Conservation (phyloP, 2,329 filamentous ascomycete species). For the Pseudofabraea citricarpa region DNA sequence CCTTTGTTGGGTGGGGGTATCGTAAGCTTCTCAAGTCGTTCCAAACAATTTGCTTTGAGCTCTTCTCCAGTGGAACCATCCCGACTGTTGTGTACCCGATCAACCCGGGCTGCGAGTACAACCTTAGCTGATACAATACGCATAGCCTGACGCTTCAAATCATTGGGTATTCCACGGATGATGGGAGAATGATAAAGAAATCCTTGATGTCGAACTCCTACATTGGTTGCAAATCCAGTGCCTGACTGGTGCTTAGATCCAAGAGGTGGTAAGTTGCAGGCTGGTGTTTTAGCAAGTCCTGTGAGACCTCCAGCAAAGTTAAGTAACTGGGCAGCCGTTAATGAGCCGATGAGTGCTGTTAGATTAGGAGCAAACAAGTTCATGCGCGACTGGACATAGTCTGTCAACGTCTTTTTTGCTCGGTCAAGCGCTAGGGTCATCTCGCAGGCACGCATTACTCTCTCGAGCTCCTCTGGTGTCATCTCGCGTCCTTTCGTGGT, state of each 20-base stretch:
- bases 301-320: slow-evolving; percentile 88
- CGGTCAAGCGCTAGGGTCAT: slow-evolving; percentile 85
- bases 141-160: slow-evolving; percentile 90
- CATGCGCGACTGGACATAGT: slow-evolving; percentile 97
- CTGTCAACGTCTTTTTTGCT: slow-evolving; percentile 80
- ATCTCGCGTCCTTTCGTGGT: slow-evolving; percentile 80
- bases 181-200: slow-evolving; percentile 91
- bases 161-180: slow-evolving; percentile 76
- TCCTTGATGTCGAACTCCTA: slow-evolving; percentile 84
- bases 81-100: slow-evolving; percentile 74
- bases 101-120: slow-evolving; percentile 86
- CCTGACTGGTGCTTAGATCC: slow-evolving; percentile 82
- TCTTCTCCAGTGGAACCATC: slow-evolving; percentile 81
- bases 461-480: slow-evolving; percentile 66
- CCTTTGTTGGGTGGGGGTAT: slow-evolving; percentile 89
- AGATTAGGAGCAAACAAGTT: slow-evolving; percentile 92
- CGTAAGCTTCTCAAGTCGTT: slow-evolving; percentile 86
- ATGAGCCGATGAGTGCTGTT: slow-evolving; percentile 82
- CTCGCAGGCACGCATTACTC: slow-evolving; percentile 73
- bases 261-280: slow-evolving; percentile 87
- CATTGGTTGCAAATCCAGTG: slow-evolving; percentile 85
- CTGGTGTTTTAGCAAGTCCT: slow-evolving; percentile 84
- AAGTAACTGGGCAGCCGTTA: slow-evolving; percentile 93
- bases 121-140: slow-evolving; percentile 92
- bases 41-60: slow-evolving; percentile 75